Percentiles rank a stretch among this genome's conserved stretches.
These are phyloP conservation scores for Geotrichum candidum DNA, from an alignment of 1,139 yeast species.

Conservation along the genomic window DNA sequence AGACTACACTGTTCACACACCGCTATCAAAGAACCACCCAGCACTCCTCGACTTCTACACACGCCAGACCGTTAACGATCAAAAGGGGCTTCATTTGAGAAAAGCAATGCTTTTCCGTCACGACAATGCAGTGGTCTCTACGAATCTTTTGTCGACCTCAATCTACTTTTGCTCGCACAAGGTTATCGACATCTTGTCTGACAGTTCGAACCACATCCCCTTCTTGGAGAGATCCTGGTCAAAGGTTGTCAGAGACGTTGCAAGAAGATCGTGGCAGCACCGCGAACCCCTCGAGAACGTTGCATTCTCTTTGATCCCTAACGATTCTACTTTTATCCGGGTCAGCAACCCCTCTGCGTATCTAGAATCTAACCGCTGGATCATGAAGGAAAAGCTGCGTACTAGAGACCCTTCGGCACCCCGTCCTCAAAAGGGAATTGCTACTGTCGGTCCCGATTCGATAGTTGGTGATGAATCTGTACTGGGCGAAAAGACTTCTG, in stretches of 20 bases:
- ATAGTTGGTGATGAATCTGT: constrained; percentile 53
- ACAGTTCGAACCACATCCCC: constrained; percentile 20
- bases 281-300: constrained; percentile 49
- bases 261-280: constrained; percentile 90
- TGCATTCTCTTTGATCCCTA: constrained; percentile 43
- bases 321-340: constrained; percentile 63
- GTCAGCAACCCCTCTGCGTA: constrained; percentile 73
- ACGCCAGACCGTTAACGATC: constrained; percentile 56
- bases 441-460: constrained; percentile 86
- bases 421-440: constrained; percentile 46
- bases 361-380: constrained; percentile 83
- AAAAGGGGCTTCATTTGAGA: constrained; percentile 67
- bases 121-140: constrained; percentile 71
- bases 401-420: constrained; percentile 26
- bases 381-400: constrained; percentile 49
- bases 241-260: constrained; percentile 76
- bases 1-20: constrained; percentile 52
- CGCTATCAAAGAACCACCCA: constrained; percentile 38
- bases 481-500: constrained; percentile 73
- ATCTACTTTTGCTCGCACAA: constrained; percentile 68
- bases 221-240: constrained; percentile 46
- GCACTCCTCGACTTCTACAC: constrained; percentile 66
- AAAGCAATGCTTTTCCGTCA: constrained; percentile 87
- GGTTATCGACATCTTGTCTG: constrained; percentile 43
- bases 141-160: constrained; percentile 67